Base-by-base conservation (phyloP, 495 filamentous ascomycete genomes). In the Neohortaea acidophila region DNA sequence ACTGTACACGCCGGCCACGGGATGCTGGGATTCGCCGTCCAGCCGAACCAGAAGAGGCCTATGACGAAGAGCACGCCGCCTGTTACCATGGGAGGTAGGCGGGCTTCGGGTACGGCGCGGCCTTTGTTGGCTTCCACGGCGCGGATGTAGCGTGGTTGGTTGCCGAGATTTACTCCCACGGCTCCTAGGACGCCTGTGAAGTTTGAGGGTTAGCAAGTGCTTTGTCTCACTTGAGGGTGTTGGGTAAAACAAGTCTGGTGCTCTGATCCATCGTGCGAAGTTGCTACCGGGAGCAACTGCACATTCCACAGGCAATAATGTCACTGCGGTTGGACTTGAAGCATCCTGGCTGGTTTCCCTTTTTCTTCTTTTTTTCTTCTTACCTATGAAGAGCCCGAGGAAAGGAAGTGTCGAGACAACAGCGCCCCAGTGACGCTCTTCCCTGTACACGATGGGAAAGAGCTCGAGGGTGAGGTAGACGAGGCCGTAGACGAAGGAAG, bases 331-430 rank as follows among this genome's bases (percentile, higher is more conserved):
- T n/a, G n/a, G n/a, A n/a, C n/a, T n/a, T n/a, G n/a, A n/a, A n/a
- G n/a, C n/a, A n/a, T n/a, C n/a, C n/a, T n/a, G n/a, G n/a, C n/a
- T n/a, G n/a, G n/a, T n/a, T n/a, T n/a, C n/a, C n/a, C n/a, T n/a
- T n/a, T n/a, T n/a, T n/a, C n/a, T n/a, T n/a, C n/a, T n/a, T n/a
- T n/a, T n/a, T n/a, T n/a, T n/a, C n/a, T n/a, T n/a, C n/a, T n/a
- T n/a, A n/a, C n/a, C 44, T 10, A 75, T 47, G 1, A 66, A 67
- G 13, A 67, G 52, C 0, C 66, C 68, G 0, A 77, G 55, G 44
- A 68, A 75, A 2, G 66, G 54, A 1, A 77, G 55, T 53, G 54
- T 50, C 43, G 65, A 24, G 33, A 44, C 22, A 39, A 69, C 25
- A 51, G 59, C 7, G 44, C 54, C 30, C 66, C 70, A 35, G 47